Conservation (phyloP, 2,329 filamentous ascomycete genomes). For the Ploettnerulaceae sp. region DNA sequence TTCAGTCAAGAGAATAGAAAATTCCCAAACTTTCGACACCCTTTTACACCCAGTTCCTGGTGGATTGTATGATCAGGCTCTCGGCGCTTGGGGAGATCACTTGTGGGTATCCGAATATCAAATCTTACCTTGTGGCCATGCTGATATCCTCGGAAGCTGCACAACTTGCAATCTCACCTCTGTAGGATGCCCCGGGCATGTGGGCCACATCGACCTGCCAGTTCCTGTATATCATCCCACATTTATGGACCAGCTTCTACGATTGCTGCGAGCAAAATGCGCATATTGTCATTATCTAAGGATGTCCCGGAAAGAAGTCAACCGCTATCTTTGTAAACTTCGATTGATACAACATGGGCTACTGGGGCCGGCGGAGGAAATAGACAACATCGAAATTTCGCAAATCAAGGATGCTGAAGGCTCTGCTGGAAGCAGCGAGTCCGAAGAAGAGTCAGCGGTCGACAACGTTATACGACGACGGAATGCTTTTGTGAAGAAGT, state of each 20-base stretch:
- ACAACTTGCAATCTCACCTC: constrained; percentile 85
- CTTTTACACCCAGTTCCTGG: constrained; percentile 84
- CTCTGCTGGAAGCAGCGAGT: constrained; percentile 23
- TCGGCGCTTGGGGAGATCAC: constrained; percentile 85
- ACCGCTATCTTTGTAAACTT: constrained; percentile 78
- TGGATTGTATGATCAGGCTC: constrained; percentile 85
- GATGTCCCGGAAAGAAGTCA: constrained; percentile 69
- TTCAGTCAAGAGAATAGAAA: constrained; percentile 91
- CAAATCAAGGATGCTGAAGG: constrained; percentile 21
- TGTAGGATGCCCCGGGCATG: constrained; percentile 82
- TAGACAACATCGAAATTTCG: constrained; percentile 37
- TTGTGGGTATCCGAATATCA: constrained; percentile 58
- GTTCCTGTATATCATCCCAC: constrained; percentile 94
- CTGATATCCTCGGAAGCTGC: constrained; percentile 54
- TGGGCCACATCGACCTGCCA: constrained; percentile 91
- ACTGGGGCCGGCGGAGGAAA: constrained; percentile 57
- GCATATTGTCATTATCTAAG: constrained; percentile 86
- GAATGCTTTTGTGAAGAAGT: constrained; percentile 66
- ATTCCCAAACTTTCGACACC: constrained; percentile 89
- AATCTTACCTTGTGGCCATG: not conserved
- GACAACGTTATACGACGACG: constrained; percentile 50
- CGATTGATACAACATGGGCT: constrained; percentile 81
- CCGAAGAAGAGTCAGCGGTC: constrained; percentile 34
- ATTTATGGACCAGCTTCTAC: constrained; percentile 87
- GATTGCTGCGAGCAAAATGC: constrained; percentile 81